These are phyloP conservation scores for Heliocybe sulcata DNA, from an alignment of 1,284 basidiomycete species.

Conservation along the genomic window DNA sequence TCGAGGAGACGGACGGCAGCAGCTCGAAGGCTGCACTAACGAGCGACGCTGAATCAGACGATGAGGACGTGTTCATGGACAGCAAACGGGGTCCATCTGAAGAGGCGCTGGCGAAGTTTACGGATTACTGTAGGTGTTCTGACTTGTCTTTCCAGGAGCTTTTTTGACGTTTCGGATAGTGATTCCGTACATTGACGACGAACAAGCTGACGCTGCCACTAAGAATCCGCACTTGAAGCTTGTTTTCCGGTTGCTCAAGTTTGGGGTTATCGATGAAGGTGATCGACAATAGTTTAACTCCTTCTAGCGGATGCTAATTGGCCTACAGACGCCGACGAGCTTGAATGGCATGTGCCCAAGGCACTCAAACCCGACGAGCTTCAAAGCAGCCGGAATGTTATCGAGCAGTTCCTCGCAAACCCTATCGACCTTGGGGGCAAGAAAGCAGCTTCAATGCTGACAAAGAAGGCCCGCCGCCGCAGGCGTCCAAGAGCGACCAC, in stretches of 20 bases:
- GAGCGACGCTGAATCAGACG: constrained; percentile 25
- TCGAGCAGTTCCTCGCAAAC: constrained; percentile 68
- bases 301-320: neutral
- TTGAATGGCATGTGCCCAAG: constrained; percentile 77
- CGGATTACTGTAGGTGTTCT: constrained; percentile 61
- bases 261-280: constrained; percentile 60
- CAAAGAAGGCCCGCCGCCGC: constrained; percentile 46
- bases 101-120: constrained; percentile 67
- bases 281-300: constrained; percentile 10
- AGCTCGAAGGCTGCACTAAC: constrained; percentile 18
- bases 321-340: constrained; percentile 53
- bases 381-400: constrained; percentile 57
- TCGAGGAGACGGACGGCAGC: constrained; percentile 61
- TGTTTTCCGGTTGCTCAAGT: constrained; percentile 68
- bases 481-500: constrained; percentile 40
- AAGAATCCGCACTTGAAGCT: constrained; percentile 77
- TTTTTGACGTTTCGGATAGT: constrained; percentile 31
- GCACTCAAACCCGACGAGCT: constrained; percentile 57
- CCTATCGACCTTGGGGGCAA: constrained; percentile 74
- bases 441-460: constrained; percentile 58
- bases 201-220: constrained; percentile 69
- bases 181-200: constrained; percentile 67
- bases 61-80: constrained; percentile 37
- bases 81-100: constrained; percentile 46
- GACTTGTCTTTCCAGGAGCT: neutral